phyloP scores from a whole-genome alignment of 805 yeast genomes.

The Sugiyamaella chiloensis region DNA sequence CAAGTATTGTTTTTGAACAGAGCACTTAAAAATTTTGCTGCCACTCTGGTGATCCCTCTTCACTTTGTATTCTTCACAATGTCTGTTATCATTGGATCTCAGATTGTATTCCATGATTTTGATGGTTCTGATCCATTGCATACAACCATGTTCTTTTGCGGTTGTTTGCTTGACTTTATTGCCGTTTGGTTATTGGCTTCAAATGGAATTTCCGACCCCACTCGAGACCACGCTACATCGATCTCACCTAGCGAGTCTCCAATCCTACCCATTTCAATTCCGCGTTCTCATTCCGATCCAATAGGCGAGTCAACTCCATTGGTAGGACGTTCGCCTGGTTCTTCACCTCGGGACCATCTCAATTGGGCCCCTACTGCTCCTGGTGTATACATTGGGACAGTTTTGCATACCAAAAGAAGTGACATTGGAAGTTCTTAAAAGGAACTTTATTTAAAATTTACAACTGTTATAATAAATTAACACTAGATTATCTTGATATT shows the following conservation, averaged over 20 bases:
- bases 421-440: background rate
- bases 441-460: too few species aligned
- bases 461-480: too few species aligned
- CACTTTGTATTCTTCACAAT: slow-evolving; percentile 49
- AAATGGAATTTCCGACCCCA: slow-evolving; percentile 2
- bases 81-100: slow-evolving; percentile 43
- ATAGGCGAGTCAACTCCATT: background rate
- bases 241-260: too few species aligned
- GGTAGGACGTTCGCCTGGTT: background rate
- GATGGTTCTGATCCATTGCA: slow-evolving; percentile 29
- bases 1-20: slow-evolving; percentile 41
- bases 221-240: too few species aligned
- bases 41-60: slow-evolving; percentile 48
- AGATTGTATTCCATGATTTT: slow-evolving; percentile 42
- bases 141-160: slow-evolving; percentile 31
- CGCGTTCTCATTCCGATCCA: background rate
- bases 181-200: slow-evolving; percentile 43
- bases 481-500: too few species aligned
- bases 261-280: background rate
- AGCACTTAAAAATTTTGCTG: slow-evolving; percentile 40
- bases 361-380: slow-evolving; percentile 5
- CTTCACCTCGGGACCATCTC: background rate
- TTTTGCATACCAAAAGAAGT: slow-evolving; percentile 5
- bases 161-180: slow-evolving; percentile 38
- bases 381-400: slow-evolving; percentile 8